A percentile compares a stretch with the other conserved stretches of the same genome.
These are phyloP conservation scores for Geotrichum fermentans DNA, from an alignment of 1,139 yeast species.

Conservation along the genomic window DNA sequence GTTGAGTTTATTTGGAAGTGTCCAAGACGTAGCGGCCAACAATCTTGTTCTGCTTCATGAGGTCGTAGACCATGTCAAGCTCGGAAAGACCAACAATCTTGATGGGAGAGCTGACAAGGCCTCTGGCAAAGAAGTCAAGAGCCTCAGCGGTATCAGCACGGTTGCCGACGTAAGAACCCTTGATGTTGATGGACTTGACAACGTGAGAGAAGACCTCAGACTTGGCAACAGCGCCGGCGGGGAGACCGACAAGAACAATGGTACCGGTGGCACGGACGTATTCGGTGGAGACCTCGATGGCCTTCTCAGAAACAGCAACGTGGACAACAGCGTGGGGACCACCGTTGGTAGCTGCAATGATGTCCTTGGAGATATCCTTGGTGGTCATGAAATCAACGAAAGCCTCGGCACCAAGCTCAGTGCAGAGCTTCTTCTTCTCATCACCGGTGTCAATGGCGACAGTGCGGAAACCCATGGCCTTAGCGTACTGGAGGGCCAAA, in stretches of 20 bases:
- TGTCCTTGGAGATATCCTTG: conserved; percentile 49
- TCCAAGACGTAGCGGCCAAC: conserved; percentile 71
- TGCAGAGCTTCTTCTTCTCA: conserved; percentile 53
- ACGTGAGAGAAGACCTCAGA: too few species aligned
- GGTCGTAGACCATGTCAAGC: conserved; percentile 54
- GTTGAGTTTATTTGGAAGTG: conserved; percentile 41
- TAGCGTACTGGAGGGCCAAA: conserved; percentile 73
- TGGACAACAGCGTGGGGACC: conserved; percentile 75
- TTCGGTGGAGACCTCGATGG: conserved; percentile 61
- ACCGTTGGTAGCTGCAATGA: conserved; percentile 59
- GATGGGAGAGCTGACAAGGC: conserved; percentile 63
- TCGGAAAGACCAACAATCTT: conserved; percentile 60
- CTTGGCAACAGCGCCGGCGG: conserved; percentile 62
- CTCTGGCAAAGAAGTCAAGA: conserved; percentile 63
- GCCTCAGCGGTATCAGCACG: too few species aligned
- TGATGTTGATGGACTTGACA: conserved; percentile 56
- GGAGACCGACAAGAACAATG: conserved; percentile 78
- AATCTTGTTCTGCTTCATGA: conserved; percentile 67
- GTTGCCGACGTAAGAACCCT: too few species aligned
- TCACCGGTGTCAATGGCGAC: conserved; percentile 71
- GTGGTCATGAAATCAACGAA: conserved; percentile 54
- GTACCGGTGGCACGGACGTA: conserved; percentile 74
- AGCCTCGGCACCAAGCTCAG: conserved; percentile 61
- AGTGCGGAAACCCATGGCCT: conserved; percentile 75
- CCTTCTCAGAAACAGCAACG: conserved; percentile 71